Percentiles rank a stretch among this genome's conserved stretches.
These are phyloP conservation scores for Leptomonas pyrrhocoris DNA, from an alignment of 208 protist genomes.

Conservation along the genomic window DNA sequence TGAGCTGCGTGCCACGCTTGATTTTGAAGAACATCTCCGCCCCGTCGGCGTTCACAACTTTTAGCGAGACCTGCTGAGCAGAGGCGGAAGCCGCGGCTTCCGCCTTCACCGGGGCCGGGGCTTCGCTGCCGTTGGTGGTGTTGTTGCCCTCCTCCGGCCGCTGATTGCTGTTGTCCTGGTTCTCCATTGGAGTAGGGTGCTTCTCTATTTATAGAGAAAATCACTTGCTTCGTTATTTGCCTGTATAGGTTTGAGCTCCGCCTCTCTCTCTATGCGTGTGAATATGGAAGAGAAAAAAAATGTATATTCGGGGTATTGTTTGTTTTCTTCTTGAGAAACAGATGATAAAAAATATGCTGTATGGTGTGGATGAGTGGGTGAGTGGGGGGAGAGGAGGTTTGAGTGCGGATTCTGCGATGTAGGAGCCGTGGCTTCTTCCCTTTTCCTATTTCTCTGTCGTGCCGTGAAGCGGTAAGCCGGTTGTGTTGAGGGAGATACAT, in stretches of 20 bases:
- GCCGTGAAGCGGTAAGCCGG: no score
- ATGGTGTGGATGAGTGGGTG: no score
- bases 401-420: no score
- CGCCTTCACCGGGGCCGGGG: slow-evolving; percentile 54
- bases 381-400: no score
- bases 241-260: background rate
- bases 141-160: slow-evolving; percentile 38
- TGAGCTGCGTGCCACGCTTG: slow-evolving; percentile 92
- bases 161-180: slow-evolving; percentile 26
- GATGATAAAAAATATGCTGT: background rate
- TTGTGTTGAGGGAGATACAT: no score
- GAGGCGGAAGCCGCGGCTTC: slow-evolving; percentile 41
- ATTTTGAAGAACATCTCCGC: slow-evolving; percentile 98
- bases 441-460: no score
- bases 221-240: background rate
- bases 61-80: slow-evolving; percentile 83
- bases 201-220: background rate
- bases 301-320: no score
- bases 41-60: slow-evolving; percentile 93
- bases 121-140: slow-evolving; percentile 26
- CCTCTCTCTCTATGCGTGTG: background rate
- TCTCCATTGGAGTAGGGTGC: slow-evolving; percentile 35
- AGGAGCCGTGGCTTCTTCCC: no score
- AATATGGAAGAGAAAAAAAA: background rate
- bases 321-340: no score